phyloP scores from a whole-genome alignment of 208 protist species.

The Angomonas deanei region DNA sequence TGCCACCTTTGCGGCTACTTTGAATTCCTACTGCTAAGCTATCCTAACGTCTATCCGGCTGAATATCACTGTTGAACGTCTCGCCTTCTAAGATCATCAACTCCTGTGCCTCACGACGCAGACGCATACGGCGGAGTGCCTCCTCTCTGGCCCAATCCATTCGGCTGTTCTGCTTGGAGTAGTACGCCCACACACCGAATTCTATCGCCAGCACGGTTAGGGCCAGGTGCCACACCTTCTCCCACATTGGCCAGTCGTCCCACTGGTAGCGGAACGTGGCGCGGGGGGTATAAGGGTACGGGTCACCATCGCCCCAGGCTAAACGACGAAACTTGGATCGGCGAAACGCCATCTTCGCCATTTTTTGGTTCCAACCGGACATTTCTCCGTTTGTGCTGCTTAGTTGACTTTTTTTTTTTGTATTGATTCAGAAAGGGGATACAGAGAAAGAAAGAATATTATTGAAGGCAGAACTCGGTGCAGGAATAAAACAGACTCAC shows the following conservation, averaged over 20 bases:
- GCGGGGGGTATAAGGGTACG: constrained; percentile 85
- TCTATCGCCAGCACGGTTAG: constrained; percentile 56
- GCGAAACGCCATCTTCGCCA: constrained; percentile 88
- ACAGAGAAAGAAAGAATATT: background rate
- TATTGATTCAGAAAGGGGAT: background rate
- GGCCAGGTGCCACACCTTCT: constrained; percentile 81
- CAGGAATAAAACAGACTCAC: background rate
- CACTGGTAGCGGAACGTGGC: constrained; percentile 89
- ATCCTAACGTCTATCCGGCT: constrained; percentile 62
- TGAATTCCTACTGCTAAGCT: no score
- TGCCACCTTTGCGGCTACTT: no score
- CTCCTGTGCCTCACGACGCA: constrained; percentile 83
- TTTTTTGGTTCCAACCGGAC: constrained; percentile 84
- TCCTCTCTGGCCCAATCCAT: constrained; percentile 89
- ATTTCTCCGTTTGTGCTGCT: constrained; percentile 15
- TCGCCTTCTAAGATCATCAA: constrained; percentile 86
- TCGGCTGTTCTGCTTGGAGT: constrained; percentile 75
- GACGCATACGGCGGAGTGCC: constrained; percentile 84
- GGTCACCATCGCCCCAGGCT: constrained; percentile 85
- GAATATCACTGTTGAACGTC: constrained; percentile 79
- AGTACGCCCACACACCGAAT: constrained; percentile 79
- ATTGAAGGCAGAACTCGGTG: background rate
- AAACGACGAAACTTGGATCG: constrained; percentile 84
- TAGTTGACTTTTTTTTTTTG: background rate
- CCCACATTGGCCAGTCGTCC: constrained; percentile 88